A percentile compares a stretch with the other conserved stretches of the same genome.
Conservation (phyloP, 2,329 filamentous ascomycete species). For the Aspergillus unguis region DNA sequence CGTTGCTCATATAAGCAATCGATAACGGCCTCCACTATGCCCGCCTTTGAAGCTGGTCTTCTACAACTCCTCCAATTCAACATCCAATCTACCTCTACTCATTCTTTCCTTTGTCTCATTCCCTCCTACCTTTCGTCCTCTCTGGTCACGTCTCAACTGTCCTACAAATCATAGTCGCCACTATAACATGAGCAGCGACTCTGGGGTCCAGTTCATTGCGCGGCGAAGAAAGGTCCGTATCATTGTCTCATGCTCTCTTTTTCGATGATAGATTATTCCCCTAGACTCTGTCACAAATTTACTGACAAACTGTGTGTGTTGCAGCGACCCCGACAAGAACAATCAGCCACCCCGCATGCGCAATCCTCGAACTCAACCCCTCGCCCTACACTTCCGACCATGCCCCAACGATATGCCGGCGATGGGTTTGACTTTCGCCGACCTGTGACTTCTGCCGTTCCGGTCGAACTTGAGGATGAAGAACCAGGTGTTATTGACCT, state of each 20-base stretch:
- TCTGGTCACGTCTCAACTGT: not conserved
- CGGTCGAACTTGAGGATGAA: slow-evolving; percentile 22
- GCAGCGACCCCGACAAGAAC: slow-evolving; percentile 36
- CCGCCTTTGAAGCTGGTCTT: slow-evolving; percentile 7
- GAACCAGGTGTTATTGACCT: slow-evolving; percentile 45
- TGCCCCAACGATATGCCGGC: slow-evolving; percentile 43
- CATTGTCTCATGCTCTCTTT: slow-evolving; percentile 10
- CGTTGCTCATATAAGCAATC: slow-evolving; percentile 15
- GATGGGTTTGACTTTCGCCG: slow-evolving; percentile 56
- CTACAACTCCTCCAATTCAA: slow-evolving; percentile 2
- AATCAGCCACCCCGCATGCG: slow-evolving; percentile 31
- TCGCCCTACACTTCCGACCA: slow-evolving; percentile 19
- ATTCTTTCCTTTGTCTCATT: slow-evolving; percentile 6
- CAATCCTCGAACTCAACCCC: slow-evolving; percentile 25
- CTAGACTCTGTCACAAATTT: not conserved
- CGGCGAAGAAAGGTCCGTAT: slow-evolving; percentile 38
- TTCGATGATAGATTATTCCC: slow-evolving; percentile 21
- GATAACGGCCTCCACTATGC: slow-evolving; percentile 12
- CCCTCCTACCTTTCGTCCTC: slow-evolving; percentile 6
- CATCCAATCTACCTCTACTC: slow-evolving; percentile 3
- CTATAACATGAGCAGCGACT: slow-evolving; percentile 34
- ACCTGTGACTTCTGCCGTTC: slow-evolving; percentile 45
- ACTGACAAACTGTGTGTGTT: slow-evolving; percentile 19
- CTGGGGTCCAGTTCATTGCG: slow-evolving; percentile 36
- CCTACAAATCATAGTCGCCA: not conserved